Percentiles rank a stretch among this genome's conserved stretches.
These are phyloP conservation scores for Aspergillus tubingensis DNA, from an alignment of 2,329 filamentous ascomycete species.

Conservation along the genomic window DNA sequence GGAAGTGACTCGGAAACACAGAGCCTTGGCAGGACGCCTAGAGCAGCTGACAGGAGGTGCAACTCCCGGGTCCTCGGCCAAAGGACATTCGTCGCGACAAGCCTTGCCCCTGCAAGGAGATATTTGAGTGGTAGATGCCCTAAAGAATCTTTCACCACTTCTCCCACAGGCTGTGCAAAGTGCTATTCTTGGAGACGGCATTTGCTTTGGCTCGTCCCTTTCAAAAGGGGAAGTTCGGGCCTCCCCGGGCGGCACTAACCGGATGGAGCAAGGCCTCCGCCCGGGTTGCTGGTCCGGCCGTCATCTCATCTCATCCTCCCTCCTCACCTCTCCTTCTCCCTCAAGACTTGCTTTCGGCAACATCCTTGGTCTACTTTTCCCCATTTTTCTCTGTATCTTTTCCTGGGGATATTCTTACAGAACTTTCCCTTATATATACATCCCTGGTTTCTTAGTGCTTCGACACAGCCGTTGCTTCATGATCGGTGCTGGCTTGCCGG, in stretches of 20 bases:
- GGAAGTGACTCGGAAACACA: slow-evolving; percentile 83
- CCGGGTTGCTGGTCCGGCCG: slow-evolving; percentile 17
- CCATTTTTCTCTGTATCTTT: neutral
- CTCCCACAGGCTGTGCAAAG: neutral
- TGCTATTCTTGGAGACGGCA: neutral
- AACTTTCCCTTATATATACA: slow-evolving; percentile 3
- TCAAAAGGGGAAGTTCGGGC: slow-evolving; percentile 12
- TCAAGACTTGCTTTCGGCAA: no score
- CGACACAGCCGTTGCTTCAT: slow-evolving; percentile 7
- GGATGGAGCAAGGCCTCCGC: slow-evolving; percentile 17
- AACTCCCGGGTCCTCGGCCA: slow-evolving; percentile 18
- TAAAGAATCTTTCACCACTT: neutral
- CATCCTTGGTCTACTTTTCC: neutral
- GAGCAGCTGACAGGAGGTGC: slow-evolving; percentile 41
- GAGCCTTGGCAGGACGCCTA: slow-evolving; percentile 73
- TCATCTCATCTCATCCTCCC: slow-evolving; percentile 10
- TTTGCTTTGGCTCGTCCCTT: no score
- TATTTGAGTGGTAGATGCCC: neutral
- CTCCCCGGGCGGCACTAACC: slow-evolving; percentile 17
- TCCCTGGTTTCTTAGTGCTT: neutral
- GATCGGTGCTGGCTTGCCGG: slow-evolving; percentile 15
- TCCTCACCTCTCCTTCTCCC: neutral
- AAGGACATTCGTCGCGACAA: slow-evolving; percentile 17
- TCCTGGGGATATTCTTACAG: neutral
- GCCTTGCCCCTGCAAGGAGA: slow-evolving; percentile 17